Evolutionary conservation across 2,329 filamentous ascomycete genomes (phyloP).

Genomic region (Colletotrichum karsti): DNA sequence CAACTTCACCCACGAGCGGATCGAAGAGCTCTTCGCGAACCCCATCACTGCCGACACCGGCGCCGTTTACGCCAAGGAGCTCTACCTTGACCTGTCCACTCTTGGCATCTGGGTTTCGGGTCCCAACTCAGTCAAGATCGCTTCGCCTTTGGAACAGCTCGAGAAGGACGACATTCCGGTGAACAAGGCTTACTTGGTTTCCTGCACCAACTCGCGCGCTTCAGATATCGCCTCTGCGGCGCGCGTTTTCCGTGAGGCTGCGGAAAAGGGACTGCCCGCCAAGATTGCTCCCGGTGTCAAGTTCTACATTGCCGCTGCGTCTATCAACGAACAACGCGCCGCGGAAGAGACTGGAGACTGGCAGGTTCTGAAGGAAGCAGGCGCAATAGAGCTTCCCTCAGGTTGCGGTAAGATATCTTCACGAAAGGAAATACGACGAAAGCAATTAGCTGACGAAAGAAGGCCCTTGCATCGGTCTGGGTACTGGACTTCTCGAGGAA

Average conservation of each 20-base stretch:
- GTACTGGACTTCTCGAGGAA: slow-evolving; percentile 77
- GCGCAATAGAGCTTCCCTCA: too few relatives aligned
- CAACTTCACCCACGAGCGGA: slow-evolving; percentile 75
- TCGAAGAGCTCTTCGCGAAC: slow-evolving; percentile 77
- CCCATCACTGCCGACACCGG: slow-evolving; percentile 76
- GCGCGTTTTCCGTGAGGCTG: slow-evolving; percentile 83
- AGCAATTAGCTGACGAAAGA: too few relatives aligned
- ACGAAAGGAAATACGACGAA: too few relatives aligned
- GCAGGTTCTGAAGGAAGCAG: slow-evolving; percentile 66
- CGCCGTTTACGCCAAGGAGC: slow-evolving; percentile 82
- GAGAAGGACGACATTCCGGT: slow-evolving; percentile 78
- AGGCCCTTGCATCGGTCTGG: slow-evolving; percentile 85
- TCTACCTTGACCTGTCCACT: slow-evolving; percentile 84
- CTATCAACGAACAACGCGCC: slow-evolving; percentile 75
- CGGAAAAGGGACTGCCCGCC: slow-evolving; percentile 68
- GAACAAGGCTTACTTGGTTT: slow-evolving; percentile 87
- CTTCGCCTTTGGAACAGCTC: slow-evolving; percentile 79
- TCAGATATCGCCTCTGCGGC: slow-evolving; percentile 87
- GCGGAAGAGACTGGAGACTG: slow-evolving; percentile 87
- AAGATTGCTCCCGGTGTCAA: slow-evolving; percentile 81
- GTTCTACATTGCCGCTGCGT: slow-evolving; percentile 92
- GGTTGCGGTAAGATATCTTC: too few relatives aligned
- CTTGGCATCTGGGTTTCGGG: slow-evolving; percentile 86
- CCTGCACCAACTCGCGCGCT: slow-evolving; percentile 86
- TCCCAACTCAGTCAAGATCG: slow-evolving; percentile 90